phyloP scores from a whole-genome alignment of 495 filamentous ascomycete genomes.

The Pyronema omphalodes region DNA sequence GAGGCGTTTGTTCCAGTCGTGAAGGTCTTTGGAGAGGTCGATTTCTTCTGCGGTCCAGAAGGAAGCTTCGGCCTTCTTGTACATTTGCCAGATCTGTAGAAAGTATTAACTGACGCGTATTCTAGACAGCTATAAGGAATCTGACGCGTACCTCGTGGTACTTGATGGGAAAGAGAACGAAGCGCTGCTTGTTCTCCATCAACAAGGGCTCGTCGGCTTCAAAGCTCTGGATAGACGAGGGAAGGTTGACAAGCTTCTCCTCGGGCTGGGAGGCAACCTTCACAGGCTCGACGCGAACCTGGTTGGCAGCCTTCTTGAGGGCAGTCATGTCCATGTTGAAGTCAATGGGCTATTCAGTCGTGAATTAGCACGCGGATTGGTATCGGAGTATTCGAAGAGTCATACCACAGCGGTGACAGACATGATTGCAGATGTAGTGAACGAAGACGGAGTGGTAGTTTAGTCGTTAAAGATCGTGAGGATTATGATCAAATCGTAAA shows the following conservation, averaged over 20 bases:
- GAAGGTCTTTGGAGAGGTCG: conserved; percentile 92
- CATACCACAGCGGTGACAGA: no score
- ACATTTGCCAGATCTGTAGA: conserved; percentile 95
- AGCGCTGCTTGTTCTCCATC: conserved; percentile 87
- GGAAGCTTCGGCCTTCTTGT: conserved; percentile 99
- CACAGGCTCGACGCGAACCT: conserved; percentile 29
- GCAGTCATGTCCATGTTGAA: conserved; percentile 38
- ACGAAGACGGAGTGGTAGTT: no score
- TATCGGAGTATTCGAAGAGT: no score
- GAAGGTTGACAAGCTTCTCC: conserved; percentile 25
- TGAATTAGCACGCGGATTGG: no score
- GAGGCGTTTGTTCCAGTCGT: conserved; percentile 96
- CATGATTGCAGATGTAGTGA: no score
- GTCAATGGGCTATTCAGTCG: neutral
- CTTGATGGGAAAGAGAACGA: conserved; percentile 97
- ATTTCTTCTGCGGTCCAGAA: conserved; percentile 99
- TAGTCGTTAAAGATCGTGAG: no score
- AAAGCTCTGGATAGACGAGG: conserved; percentile 36
- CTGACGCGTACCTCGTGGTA: conserved; percentile 83
- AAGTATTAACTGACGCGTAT: conserved; percentile 27
- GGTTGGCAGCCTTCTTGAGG: conserved; percentile 60
- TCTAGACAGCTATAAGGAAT: conserved; percentile 7
- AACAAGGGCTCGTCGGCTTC: conserved; percentile 81
- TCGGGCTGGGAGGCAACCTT: conserved; percentile 33
- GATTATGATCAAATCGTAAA: neutral